Base-by-base conservation (phyloP, 805 yeast species). In the Cephaloascus fragrans region DNA sequence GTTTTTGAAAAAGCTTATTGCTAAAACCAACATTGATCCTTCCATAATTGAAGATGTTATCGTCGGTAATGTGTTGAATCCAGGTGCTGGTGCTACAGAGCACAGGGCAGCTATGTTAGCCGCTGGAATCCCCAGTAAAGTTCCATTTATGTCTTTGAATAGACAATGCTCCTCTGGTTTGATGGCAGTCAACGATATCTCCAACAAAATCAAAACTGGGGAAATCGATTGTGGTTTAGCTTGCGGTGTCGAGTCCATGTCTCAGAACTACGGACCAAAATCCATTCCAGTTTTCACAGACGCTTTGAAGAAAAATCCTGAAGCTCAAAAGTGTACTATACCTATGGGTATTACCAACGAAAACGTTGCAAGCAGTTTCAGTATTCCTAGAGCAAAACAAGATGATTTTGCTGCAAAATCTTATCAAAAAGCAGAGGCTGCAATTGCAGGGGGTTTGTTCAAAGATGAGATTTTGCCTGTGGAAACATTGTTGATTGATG, bases 271-370 rank as follows among this genome's bases (percentile, higher is more conserved):
- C 59, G 93, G 93, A n/a, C 83, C 93, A 18, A 73, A 74, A 48
- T 77, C 90, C 32, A 64, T 81, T 42, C 82, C 87, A 9, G 63
- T 67, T 33, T 67, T 81, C 43, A 77, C 85, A 10, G 70, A 73
- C 17, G 33, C 32, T 14, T 4, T 35, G 16, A 18, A n/a, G 18
- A 55, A 49, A 41, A 57, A 68, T 47, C 52, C 57, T 37, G 73
- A 66, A 36, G 80, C 82, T n/a, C 67, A 67, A 44, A 80, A 80
- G 59, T 90, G 97, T 64, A 64, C 83, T 60, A 77, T 90, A 45
- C 97, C 97, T 47, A 90, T 90, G 97, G 97, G 97, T 35, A 80
- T 81, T 52, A 90, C 97, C 39, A 84, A 87, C 55, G 97, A 90
- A 67, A 90, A 90, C 59, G 84, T 90, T 41, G 89, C 94, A 20